These are phyloP conservation scores for Cystobasidium slooffiae DNA, from an alignment of 1,284 basidiomycete species.

Conservation along the genomic window DNA sequence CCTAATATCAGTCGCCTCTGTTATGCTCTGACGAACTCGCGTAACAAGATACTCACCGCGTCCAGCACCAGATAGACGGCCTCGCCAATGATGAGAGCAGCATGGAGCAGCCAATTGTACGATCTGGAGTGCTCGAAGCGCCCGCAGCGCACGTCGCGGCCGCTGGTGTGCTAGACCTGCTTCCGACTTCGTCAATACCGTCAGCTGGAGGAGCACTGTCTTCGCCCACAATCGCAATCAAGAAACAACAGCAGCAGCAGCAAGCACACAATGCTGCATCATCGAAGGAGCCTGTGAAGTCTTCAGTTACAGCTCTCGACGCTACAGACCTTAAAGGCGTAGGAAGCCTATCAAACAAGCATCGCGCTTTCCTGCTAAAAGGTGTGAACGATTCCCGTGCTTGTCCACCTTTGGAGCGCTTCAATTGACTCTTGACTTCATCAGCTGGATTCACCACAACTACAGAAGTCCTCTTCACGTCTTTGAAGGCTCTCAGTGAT, in stretches of 20 bases:
- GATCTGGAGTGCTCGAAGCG: not conserved
- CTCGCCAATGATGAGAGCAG: not conserved
- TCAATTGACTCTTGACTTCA: not conserved
- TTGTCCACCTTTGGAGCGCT: not conserved
- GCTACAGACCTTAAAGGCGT: slow-evolving; percentile 27
- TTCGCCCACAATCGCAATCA: not conserved
- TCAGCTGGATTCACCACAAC: slow-evolving; percentile 38
- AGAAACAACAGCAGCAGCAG: not conserved
- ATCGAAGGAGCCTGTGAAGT: not conserved
- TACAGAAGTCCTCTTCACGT: slow-evolving; percentile 39
- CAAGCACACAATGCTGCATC: not conserved
- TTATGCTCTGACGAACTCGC: not conserved
- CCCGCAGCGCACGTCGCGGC: not conserved
- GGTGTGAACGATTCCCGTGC: not conserved
- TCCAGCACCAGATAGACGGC: not conserved
- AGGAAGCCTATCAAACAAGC: slow-evolving; percentile 28
- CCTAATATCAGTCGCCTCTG: not conserved
- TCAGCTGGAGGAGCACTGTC: slow-evolving; percentile 5
- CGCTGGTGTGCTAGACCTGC: not conserved
- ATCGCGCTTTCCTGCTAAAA: slow-evolving; percentile 24
- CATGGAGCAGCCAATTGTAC: slow-evolving; percentile 2
- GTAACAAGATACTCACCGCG: not conserved
- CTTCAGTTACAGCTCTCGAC: not conserved
- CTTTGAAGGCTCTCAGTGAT: slow-evolving; percentile 22
- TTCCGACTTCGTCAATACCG: slow-evolving; percentile 6